Percentiles rank a stretch among this genome's conserved stretches.
Conservation (phyloP, 1,139 yeast species). For the Kazachstania sp. region DNA sequence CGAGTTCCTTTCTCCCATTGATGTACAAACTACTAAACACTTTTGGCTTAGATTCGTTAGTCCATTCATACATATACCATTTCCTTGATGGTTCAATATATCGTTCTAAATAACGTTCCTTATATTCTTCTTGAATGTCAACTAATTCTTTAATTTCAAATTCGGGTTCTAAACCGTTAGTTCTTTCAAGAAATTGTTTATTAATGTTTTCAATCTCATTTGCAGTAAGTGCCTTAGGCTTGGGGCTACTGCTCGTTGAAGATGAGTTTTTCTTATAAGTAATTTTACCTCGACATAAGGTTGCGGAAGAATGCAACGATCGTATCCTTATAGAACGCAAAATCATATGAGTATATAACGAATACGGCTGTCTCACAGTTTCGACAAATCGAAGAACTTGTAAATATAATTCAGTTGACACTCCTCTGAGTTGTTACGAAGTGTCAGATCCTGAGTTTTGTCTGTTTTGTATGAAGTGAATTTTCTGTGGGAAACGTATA, state of each 20-base stretch:
- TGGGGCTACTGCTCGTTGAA: not conserved
- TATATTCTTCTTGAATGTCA: slow-evolving; percentile 16
- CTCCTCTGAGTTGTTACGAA: too few species aligned
- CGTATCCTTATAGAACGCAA: not conserved
- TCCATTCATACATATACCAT: slow-evolving; percentile 17
- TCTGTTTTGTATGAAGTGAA: too few species aligned
- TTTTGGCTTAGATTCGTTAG: not conserved
- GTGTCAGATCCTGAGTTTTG: too few species aligned
- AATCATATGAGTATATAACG: not conserved
- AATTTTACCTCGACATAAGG: not conserved
- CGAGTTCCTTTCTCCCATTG: not conserved
- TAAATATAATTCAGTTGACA: too few species aligned
- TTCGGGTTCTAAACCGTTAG: slow-evolving; percentile 25
- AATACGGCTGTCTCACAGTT: too few species aligned
- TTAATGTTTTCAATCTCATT: slow-evolving; percentile 10
- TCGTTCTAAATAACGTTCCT: slow-evolving; percentile 15
- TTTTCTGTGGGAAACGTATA: too few species aligned
- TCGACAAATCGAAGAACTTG: too few species aligned
- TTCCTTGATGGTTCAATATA: slow-evolving; percentile 20
- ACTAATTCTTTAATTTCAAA: slow-evolving; percentile 19
- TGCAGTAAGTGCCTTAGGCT: not conserved
- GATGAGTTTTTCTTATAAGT: not conserved
- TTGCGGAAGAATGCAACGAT: not conserved
- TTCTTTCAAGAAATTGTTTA: slow-evolving; percentile 13
- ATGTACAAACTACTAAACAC: slow-evolving; percentile 2